phyloP scores from a whole-genome alignment of 2,329 filamentous ascomycete species.

The Cladosporium halotolerans region DNA sequence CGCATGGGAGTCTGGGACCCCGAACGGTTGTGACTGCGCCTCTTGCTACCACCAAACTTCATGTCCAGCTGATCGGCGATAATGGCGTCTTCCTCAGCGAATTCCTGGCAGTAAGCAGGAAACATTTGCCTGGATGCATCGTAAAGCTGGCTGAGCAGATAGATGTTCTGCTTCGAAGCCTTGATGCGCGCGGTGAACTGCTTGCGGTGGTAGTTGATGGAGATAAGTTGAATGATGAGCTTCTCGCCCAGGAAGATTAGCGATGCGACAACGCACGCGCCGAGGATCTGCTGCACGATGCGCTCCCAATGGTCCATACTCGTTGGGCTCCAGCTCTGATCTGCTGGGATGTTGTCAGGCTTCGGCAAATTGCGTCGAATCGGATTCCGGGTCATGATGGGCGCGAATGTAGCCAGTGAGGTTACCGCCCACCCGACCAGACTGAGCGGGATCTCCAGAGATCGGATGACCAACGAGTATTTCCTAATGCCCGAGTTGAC shows the following conservation, averaged over 20 bases:
- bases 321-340: conserved; percentile 1
- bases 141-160: conserved; percentile 76
- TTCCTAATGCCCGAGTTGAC: conserved; percentile 60
- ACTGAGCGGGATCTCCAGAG: conserved; percentile 55
- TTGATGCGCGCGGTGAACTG: conserved; percentile 79
- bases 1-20: conserved; percentile 71
- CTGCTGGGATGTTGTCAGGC: conserved; percentile 5
- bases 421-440: conserved; percentile 56
- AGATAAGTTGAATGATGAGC: conserved; percentile 72
- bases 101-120: conserved; percentile 86
- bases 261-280: conserved; percentile 60
- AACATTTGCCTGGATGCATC: conserved; percentile 85
- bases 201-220: conserved; percentile 77
- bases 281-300: conserved; percentile 58
- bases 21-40: conserved; percentile 41
- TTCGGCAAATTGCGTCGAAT: conserved; percentile 17
- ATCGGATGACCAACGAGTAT: conserved; percentile 53
- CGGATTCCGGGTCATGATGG: conserved; percentile 38
- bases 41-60: conserved; percentile 50
- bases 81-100: conserved; percentile 82
- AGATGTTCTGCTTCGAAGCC: conserved; percentile 80
- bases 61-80: conserved; percentile 72
- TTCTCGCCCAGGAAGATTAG: conserved; percentile 71
- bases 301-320: conserved; percentile 43
- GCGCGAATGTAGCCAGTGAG: conserved; percentile 54